Evolutionary conservation across 352 stramenopile species (phyloP).

Genomic region (Globisporangium paddicum): DNA sequence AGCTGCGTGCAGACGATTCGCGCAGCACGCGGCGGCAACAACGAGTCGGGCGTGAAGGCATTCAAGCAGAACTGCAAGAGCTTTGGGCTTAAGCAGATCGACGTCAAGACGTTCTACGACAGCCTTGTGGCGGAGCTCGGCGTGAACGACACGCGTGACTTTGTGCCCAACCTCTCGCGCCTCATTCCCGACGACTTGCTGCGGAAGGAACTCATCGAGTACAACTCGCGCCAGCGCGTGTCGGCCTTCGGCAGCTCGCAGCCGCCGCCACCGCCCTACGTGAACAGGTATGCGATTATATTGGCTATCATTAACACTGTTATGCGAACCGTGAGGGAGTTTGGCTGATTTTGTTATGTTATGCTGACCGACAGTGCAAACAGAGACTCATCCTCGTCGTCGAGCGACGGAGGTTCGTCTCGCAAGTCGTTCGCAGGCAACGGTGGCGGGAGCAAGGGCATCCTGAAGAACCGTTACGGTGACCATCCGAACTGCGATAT

Average conservation of each 20-base stretch:
- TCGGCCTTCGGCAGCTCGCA: constrained; percentile 1
- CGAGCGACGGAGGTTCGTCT: constrained; percentile 24
- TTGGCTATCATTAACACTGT: not conserved
- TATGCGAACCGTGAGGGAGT: not conserved
- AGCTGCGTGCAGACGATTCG: constrained; percentile 55
- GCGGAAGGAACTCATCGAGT: constrained; percentile 45
- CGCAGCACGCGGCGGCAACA: constrained; percentile 36
- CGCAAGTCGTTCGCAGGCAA: constrained; percentile 12
- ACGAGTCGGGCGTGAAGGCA: constrained; percentile 46
- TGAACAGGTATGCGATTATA: not conserved
- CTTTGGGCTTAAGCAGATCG: constrained; percentile 53
- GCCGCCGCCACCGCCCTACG: constrained; percentile 12
- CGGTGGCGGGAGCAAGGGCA: constrained; percentile 25
- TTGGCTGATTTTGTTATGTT: not conserved
- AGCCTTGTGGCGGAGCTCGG: constrained; percentile 50
- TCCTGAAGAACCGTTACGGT: constrained; percentile 63
- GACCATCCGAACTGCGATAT: constrained; percentile 61
- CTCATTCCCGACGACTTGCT: constrained; percentile 50
- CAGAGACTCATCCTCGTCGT: constrained; percentile 36
- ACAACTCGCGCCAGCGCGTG: constrained; percentile 32
- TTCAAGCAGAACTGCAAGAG: constrained; percentile 65
- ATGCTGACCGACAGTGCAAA: not conserved
- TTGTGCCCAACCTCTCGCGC: constrained; percentile 45
- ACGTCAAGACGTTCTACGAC: constrained; percentile 46
- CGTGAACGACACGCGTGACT: constrained; percentile 25